phyloP scores from a whole-genome alignment of 306 rosid genomes.

The Dalbergia oliveri region DNA sequence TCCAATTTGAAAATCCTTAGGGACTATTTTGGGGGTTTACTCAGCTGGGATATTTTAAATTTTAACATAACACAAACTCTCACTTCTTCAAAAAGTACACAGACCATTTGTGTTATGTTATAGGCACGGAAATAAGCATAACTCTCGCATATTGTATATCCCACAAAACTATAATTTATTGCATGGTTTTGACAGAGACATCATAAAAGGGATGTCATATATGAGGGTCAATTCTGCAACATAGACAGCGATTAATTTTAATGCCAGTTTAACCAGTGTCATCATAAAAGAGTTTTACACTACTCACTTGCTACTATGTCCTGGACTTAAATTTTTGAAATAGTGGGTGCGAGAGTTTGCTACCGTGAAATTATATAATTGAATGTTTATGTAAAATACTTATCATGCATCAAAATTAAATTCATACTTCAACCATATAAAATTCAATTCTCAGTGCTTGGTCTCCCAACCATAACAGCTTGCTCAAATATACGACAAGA shows the following conservation, averaged over 20 bases:
- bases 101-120: too few relatives aligned
- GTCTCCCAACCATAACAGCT: not conserved
- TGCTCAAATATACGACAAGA: conserved; percentile 3
- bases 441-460: not conserved
- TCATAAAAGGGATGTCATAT: not conserved
- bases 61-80: conserved; percentile 7
- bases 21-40: too few relatives aligned
- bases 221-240: not conserved
- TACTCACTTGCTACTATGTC: too few relatives aligned
- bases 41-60: not conserved
- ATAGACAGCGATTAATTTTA: too few relatives aligned
- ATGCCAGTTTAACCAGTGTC: too few relatives aligned
- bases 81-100: not conserved
- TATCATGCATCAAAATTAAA: too few relatives aligned
- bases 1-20: too few relatives aligned
- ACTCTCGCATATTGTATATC: not conserved
- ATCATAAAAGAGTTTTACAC: too few relatives aligned
- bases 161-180: not conserved
- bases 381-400: too few relatives aligned
- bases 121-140: not conserved
- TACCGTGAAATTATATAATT: too few relatives aligned
- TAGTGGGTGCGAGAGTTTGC: too few relatives aligned
- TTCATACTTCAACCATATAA: not conserved
- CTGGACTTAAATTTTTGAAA: too few relatives aligned
- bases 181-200: conserved; percentile 10